phyloP scores from a whole-genome alignment of 192 early-diverging fungal genomes.

The Backusella macrospora region DNA sequence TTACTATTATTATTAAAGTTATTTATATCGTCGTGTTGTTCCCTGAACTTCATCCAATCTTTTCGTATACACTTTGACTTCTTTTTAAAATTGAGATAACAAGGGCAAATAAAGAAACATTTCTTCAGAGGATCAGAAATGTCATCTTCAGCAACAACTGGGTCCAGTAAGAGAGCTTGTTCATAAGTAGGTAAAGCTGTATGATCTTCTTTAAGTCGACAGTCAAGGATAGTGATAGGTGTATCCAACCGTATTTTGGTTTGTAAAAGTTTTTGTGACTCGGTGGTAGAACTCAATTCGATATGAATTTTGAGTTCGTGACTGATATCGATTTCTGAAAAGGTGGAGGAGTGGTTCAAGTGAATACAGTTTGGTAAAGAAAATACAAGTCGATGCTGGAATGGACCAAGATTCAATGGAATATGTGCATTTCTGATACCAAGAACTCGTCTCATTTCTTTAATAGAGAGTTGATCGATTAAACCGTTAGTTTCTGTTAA shows the following conservation, averaged over 20 bases:
- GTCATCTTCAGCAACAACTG: background rate
- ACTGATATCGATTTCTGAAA: slow-evolving; percentile 28
- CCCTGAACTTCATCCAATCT: slow-evolving; percentile 23
- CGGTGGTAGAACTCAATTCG: slow-evolving; percentile 18
- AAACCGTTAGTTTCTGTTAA: slow-evolving; percentile 1
- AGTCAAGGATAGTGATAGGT: slow-evolving; percentile 36
- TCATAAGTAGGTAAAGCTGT: slow-evolving; percentile 35
- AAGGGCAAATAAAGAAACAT: slow-evolving; percentile 31
- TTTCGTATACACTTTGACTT: slow-evolving; percentile 3
- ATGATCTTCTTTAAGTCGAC: slow-evolving; percentile 38
- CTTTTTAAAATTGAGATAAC: slow-evolving; percentile 30
- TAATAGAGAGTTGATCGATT: background rate
- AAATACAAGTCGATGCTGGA: slow-evolving; percentile 32
- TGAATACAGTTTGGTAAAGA: slow-evolving; percentile 37
- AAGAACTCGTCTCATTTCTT: slow-evolving; percentile 21
- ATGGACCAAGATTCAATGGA: slow-evolving; percentile 10
- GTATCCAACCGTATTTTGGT: slow-evolving; percentile 27
- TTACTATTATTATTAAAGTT: background rate
- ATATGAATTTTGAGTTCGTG: slow-evolving; percentile 37
- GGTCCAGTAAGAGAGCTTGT: slow-evolving; percentile 9
- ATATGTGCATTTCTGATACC: slow-evolving; percentile 26
- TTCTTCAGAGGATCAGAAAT: background rate
- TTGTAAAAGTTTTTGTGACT: background rate
- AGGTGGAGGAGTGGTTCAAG: slow-evolving; percentile 34
- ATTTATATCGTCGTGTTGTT: background rate